Evolutionary conservation across 345 rosid species (phyloP).

Genomic region (Rhizophora mangle): DNA sequence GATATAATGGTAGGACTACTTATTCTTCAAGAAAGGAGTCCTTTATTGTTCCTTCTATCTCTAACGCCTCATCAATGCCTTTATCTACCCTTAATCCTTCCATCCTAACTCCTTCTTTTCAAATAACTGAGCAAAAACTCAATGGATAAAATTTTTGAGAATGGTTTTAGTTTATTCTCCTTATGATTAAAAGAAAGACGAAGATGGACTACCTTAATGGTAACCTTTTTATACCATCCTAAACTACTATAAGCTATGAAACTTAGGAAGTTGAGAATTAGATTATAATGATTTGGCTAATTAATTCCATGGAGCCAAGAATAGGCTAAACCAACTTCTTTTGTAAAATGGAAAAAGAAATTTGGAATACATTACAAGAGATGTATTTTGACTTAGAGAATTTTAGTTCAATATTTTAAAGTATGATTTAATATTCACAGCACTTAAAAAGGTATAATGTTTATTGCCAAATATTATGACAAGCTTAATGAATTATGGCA

Average conservation of each 20-base stretch:
- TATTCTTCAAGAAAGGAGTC: not conserved
- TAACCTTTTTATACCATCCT: not conserved
- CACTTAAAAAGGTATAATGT: too few relatives aligned
- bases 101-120: not conserved
- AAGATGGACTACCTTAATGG: not conserved
- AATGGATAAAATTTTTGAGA: not conserved
- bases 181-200: not conserved
- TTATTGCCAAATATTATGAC: not conserved
- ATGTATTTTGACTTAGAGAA: conserved; percentile 1
- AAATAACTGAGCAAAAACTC: not conserved
- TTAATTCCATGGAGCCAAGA: not conserved
- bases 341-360: not conserved
- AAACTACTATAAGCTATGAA: not conserved
- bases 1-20: too few relatives aligned
- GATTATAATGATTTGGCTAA: not conserved
- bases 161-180: not conserved
- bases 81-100: not conserved
- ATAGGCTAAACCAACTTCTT: not conserved
- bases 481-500: not conserved
- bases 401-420: not conserved
- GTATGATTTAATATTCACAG: not conserved
- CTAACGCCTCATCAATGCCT: too few relatives aligned
- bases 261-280: not conserved
- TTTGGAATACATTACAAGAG: not conserved
- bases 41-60: too few relatives aligned